A percentile compares a stretch with the other conserved stretches of the same genome.
These are phyloP conservation scores for Quillaja saponaria DNA, from an alignment of 306 rosid genomes.

Conservation along the genomic window DNA sequence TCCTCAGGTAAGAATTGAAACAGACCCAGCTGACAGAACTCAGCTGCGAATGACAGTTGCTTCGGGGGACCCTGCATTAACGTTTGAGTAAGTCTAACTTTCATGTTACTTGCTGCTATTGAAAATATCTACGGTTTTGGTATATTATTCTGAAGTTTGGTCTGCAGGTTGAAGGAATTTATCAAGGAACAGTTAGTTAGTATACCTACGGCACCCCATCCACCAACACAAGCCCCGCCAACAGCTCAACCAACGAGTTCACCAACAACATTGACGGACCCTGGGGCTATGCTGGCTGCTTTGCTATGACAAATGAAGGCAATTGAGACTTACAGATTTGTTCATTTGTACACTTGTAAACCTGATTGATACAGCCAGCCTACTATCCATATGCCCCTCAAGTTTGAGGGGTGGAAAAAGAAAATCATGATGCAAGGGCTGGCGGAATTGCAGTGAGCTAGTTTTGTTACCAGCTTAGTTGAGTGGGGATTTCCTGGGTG, in stretches of 20 bases:
- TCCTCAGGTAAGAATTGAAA: constrained; percentile 81
- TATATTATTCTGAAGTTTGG: constrained; percentile 26
- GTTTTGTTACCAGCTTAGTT: constrained; percentile 50
- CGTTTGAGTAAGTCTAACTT: constrained; percentile 73
- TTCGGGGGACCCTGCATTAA: constrained; percentile 89
- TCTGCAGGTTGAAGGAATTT: constrained; percentile 89
- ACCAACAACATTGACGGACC: constrained; percentile 62
- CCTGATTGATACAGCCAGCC: constrained; percentile 66
- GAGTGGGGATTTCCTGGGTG: constrained; percentile 57
- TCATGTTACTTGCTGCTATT: not conserved
- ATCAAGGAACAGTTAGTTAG: constrained; percentile 80
- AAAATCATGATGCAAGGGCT: constrained; percentile 68
- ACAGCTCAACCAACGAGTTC: constrained; percentile 52
- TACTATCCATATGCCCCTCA: constrained; percentile 32
- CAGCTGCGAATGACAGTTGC: constrained; percentile 97
- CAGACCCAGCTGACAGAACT: constrained; percentile 98
- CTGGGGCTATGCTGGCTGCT: constrained; percentile 97
- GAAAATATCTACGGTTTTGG: constrained; percentile 3
- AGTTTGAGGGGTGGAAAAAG: constrained; percentile 45
- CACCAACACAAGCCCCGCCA: constrained; percentile 51
- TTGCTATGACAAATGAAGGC: constrained; percentile 59
- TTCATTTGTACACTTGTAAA: constrained; percentile 59
- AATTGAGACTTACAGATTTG: constrained; percentile 39
- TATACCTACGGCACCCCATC: constrained; percentile 49
- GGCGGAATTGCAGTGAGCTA: constrained; percentile 64